These are phyloP conservation scores for Rhodotorula sphaerocarpa DNA, from an alignment of 768 basidiomycete species.

Conservation along the genomic window DNA sequence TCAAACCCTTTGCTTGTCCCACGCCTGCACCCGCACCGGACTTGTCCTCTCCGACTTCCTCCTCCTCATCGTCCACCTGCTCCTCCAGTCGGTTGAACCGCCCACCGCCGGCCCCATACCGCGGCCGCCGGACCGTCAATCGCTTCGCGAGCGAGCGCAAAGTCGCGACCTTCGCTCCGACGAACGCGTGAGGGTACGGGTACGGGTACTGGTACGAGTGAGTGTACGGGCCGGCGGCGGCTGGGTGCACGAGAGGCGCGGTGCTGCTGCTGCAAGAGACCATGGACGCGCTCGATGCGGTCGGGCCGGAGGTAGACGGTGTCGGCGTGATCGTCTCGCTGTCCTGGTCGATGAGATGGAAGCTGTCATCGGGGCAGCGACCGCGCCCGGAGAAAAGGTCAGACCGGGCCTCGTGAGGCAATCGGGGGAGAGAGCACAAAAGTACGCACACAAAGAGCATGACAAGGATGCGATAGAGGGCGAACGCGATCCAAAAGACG, in stretches of 20 bases:
- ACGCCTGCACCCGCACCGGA: too few relatives aligned
- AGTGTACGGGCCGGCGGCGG: background rate
- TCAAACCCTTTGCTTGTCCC: too few relatives aligned
- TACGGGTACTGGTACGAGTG: background rate
- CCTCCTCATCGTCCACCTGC: too few relatives aligned
- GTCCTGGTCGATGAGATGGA: slow-evolving; percentile 6
- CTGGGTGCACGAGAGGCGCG: background rate
- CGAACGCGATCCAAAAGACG: slow-evolving; percentile 4
- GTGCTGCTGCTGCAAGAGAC: too few relatives aligned
- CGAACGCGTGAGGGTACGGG: background rate
- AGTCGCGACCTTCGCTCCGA: background rate
- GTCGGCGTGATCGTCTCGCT: slow-evolving; percentile 2
- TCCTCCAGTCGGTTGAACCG: background rate
- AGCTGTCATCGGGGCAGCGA: background rate
- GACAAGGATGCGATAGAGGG: slow-evolving; percentile 2
- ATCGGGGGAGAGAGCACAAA: background rate
- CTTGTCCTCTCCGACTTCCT: too few relatives aligned
- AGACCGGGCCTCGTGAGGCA: too few relatives aligned
- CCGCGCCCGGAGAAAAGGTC: background rate
- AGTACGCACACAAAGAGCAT: background rate
- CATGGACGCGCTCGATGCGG: too few relatives aligned
- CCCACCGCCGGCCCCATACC: background rate
- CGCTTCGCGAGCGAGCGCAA: slow-evolving; percentile 4
- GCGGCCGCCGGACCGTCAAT: background rate
- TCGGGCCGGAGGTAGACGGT: too few relatives aligned